Base-by-base conservation (phyloP, 2,329 filamentous ascomycete species). In the Ophiostoma populinum region DNA sequence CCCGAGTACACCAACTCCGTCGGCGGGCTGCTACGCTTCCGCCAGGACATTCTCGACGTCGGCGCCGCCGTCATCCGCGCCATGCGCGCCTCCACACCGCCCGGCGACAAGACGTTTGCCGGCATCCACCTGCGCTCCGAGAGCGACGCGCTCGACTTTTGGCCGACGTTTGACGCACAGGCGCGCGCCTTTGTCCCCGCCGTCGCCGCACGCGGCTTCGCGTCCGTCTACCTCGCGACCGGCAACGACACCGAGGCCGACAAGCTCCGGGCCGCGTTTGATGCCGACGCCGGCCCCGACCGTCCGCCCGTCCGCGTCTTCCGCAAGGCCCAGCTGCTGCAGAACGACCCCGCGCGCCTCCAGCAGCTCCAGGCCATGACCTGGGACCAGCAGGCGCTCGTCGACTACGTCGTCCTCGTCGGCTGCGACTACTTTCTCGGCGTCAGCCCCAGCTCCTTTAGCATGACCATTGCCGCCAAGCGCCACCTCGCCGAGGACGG, bases 101-200 rank as follows among this genome's bases (percentile, higher is more conserved):
- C 41, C 29, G 18, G 27, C 3, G 10, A 11, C 2, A n/a, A 15
- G 6, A 13, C 40, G 5, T 61, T 54, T 40, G 45, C 55, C 2
- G 61, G 61, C 4, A 50, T 62, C 8, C 62, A 66, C 41, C 47
- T 66, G 5, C 52, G 62, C n/a, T 62, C 61, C 5, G 62, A 65
- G 43, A 55, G 48, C 36, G 61, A 65, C 37, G 58, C 60, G 2
- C 42, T 64, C 16, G 49, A 49, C n/a, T 52, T 55, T 39, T 65
- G 62, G 62, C 61, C 61, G 4, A 49, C 53, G 5, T 63, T 54
- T 40, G 49, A 57, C 2, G 50, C 50, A 13, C 62, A 65, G 45
- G 54, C 47, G 17, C 42, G 49, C 6, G 54, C 54, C 1, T 63
- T 62, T 40, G 43, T 63, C 11, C 41, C 51, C 21, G 46, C 50